Conservation (phyloP, 768 basidiomycete genomes). For the Suillus spraguei region DNA sequence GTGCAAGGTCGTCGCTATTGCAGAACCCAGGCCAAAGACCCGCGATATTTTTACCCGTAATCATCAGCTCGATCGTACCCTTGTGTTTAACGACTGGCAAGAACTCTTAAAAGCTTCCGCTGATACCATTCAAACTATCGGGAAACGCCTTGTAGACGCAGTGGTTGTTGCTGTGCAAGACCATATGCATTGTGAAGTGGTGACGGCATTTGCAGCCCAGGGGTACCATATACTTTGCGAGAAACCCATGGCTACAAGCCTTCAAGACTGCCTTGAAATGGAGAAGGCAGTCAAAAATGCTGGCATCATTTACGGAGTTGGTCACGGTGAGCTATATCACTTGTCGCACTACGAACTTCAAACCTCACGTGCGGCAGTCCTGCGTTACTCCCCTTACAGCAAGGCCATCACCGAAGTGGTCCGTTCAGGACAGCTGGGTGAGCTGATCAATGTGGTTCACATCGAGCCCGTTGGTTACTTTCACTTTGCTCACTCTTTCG, state of each 20-base stretch:
- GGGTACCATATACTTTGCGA: slow-evolving; percentile 92
- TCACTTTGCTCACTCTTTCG: slow-evolving; percentile 90
- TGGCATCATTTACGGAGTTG: slow-evolving; percentile 80
- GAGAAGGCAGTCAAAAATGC: slow-evolving; percentile 69
- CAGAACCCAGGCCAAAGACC: slow-evolving; percentile 77
- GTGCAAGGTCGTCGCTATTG: slow-evolving; percentile 83
- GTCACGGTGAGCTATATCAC: slow-evolving; percentile 61
- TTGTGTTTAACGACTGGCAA: slow-evolving; percentile 72
- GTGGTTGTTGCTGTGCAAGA: slow-evolving; percentile 84
- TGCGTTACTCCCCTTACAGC: slow-evolving; percentile 87
- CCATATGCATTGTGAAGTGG: slow-evolving; percentile 73
- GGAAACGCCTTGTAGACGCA: slow-evolving; percentile 79
- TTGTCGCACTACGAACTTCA: neutral
- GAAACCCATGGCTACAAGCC: slow-evolving; percentile 86
- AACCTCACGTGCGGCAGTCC: slow-evolving; percentile 47
- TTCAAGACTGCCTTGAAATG: slow-evolving; percentile 76
- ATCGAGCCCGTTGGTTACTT: slow-evolving; percentile 86
- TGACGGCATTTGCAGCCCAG: slow-evolving; percentile 73
- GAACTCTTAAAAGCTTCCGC: slow-evolving; percentile 70
- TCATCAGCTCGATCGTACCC: slow-evolving; percentile 65
- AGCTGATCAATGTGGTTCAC: slow-evolving; percentile 81
- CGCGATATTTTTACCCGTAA: slow-evolving; percentile 55
- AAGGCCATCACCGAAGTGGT: slow-evolving; percentile 69
- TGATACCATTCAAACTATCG: slow-evolving; percentile 62
- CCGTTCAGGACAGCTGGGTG: slow-evolving; percentile 70